Evolutionary conservation across 306 rosid genomes (phyloP), one percentile per base, ranked within the genome.

Genomic region (Albizia julibrissin): DNA sequence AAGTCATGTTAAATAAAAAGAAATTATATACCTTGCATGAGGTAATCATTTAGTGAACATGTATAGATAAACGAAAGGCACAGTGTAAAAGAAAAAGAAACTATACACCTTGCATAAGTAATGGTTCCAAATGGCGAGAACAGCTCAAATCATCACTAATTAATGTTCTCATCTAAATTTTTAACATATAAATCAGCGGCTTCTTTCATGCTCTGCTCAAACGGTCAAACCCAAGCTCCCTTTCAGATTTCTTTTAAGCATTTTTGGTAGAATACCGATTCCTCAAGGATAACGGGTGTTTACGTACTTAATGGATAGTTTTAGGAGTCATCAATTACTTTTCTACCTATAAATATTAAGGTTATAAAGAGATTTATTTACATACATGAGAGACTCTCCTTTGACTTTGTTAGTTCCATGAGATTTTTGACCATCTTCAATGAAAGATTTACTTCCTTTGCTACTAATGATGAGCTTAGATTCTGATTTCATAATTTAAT

Each of bases 201-300:
- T 80, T 94, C 98, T 92, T 92, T 94, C 91, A 94, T 87, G 73
- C 90, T 94, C 86, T 86, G 94, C 69, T 94, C 98, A 92, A 94
- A 92, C 26, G 93, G 69, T 94, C 98, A 92, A 94, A 94, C 22
- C 87, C 84, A 21, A 4, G 70, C 88, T 94, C 97, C 85, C 98
- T 92, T 80, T 94, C 98, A 87, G 98, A 90, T 87, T 94, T 94
- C 91, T 92, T 94, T 69, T 94, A 97, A 71, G 98, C 98, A 86
- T 94, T 94, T 54, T 33, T 0, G 0, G 37, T 4, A 33, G 37
- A 33, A 33, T 33, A 33, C 37, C 6, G 37, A 33, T 33, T 33
- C 3, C 37, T 4, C 37, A 33, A 33, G 37, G 37, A 33, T 4
- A 3, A 4, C 0, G 37, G 37, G 6, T 33, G 37, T 33, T 33